Base-by-base conservation (phyloP, 495 filamentous ascomycete species). In the Aspergillus sclerotiicarbonarius region DNA sequence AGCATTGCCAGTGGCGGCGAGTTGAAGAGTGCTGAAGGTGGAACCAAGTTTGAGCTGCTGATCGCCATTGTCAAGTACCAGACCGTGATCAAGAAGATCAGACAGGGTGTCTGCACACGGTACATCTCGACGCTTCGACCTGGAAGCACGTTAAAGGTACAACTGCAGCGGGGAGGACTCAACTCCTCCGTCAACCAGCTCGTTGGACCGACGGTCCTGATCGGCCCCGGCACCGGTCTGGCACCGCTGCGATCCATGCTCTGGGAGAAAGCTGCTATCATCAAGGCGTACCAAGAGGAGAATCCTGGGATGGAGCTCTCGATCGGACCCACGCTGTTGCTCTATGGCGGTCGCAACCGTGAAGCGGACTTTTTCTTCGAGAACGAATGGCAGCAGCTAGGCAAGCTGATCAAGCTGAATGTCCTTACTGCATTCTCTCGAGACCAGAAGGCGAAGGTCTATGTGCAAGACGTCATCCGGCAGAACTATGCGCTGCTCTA, bases 11-110 rank as follows among this genome's bases (percentile, higher is more conserved):
- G 86, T 61, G 90, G 89, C 0, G 89, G 87, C 8, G 61, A 67
- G 6, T 64, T 80, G 18, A 83, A 84, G 51, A 52, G 58, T 6
- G 45, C 61, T 0, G 70, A 71, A 31, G 71, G 69, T 6, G 70
- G 70, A 18, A 78, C 80, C 1, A 77, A 74, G 12, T 78, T 98
- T 25, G 86, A 96, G 55, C 77, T 98, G 13, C 76, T 97, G 19
- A 84, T 90, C 13, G 95, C 94, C n/a, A 86, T 97, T 30, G 91
- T 96, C 45, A 90, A 92, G 62, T 98, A 96, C 69, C 82, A 85
- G 46, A 96, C 92, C 3, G 87, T 96, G 13, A 87, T 98, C 60
- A 90, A 90, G 67, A 87, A 87, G 53, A 87, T 89, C 3, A 81
- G 95, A 18, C 83, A 94, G 65, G 94, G 94, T 0, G 87, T 98